phyloP scores from a whole-genome alignment of 805 yeast genomes.

The Wickerhamiella lipophila region DNA sequence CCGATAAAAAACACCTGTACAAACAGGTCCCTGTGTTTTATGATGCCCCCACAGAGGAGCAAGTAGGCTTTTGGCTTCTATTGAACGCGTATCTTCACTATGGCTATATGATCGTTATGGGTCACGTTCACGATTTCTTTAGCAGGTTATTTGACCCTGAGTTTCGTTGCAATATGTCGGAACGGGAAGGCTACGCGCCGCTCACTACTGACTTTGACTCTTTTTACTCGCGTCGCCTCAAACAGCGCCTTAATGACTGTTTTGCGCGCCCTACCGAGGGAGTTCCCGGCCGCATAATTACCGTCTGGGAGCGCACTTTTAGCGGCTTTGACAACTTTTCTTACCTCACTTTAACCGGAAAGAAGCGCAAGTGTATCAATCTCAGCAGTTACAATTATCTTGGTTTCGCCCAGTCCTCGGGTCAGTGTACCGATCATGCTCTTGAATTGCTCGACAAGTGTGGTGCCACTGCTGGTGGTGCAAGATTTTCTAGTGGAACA shows the following conservation, averaged over 20 bases:
- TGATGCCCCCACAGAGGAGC: slow-evolving; percentile 43
- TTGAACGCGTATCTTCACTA: slow-evolving; percentile 77
- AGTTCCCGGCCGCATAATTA: slow-evolving; percentile 87
- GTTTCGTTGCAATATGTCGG: slow-evolving; percentile 52
- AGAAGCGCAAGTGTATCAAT: slow-evolving; percentile 65
- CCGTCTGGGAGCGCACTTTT: slow-evolving; percentile 68
- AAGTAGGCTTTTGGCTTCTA: slow-evolving; percentile 72
- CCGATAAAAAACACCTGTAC: slow-evolving; percentile 52
- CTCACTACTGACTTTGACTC: slow-evolving; percentile 89
- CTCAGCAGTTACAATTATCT: slow-evolving; percentile 84
- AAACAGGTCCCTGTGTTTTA: slow-evolving; percentile 38
- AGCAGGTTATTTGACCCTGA: slow-evolving; percentile 62
- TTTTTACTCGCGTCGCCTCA: slow-evolving; percentile 85
- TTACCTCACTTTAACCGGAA: slow-evolving; percentile 62
- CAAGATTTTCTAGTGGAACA: slow-evolving; percentile 64
- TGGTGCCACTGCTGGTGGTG: slow-evolving; percentile 70
- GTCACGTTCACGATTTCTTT: slow-evolving; percentile 80
- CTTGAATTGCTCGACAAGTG: slow-evolving; percentile 47
- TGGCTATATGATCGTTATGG: slow-evolving; percentile 70
- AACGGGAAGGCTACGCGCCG: slow-evolving; percentile 86
- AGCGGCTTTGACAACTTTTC: slow-evolving; percentile 35
- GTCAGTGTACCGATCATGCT: slow-evolving; percentile 75
- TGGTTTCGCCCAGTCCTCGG: slow-evolving; percentile 94
- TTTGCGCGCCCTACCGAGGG: slow-evolving; percentile 94
- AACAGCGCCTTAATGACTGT: slow-evolving; percentile 83